Percentiles rank a stretch among this genome's conserved stretches.
These are phyloP conservation scores for Hypoxylon sp. DNA, from an alignment of 2,329 filamentous ascomycete species.

Conservation along the genomic window DNA sequence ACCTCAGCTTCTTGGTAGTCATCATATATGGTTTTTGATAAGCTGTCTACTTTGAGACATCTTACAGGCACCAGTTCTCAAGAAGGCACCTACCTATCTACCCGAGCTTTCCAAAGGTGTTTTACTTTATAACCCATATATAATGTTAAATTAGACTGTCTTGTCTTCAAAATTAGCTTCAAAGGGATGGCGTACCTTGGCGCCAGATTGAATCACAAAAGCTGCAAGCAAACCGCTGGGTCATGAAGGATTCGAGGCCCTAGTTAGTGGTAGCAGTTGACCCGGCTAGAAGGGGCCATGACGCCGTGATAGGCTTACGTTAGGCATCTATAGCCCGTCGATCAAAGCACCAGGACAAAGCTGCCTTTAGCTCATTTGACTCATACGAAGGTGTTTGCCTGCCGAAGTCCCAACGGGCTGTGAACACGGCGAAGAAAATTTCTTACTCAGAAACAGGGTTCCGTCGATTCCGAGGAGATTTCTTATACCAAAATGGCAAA, in stretches of 20 bases:
- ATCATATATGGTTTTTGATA: slow-evolving; percentile 12
- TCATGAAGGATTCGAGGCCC: slow-evolving; percentile 38
- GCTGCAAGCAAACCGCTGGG: slow-evolving; percentile 15
- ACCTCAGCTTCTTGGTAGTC: slow-evolving; percentile 1
- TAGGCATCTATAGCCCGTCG: slow-evolving; percentile 8
- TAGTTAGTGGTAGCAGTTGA: slow-evolving; percentile 27
- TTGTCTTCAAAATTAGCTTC: slow-evolving; percentile 2
- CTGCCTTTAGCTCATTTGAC: slow-evolving; percentile 6
- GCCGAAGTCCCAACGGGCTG: slow-evolving; percentile 10
- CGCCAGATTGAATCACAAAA: slow-evolving; percentile 20
- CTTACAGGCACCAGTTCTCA: neutral
- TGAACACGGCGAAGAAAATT: slow-evolving; percentile 1
- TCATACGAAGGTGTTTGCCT: slow-evolving; percentile 9
- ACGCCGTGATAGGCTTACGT: slow-evolving; percentile 25
- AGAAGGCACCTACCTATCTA: neutral
- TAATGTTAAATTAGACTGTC: neutral
- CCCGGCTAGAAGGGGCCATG: slow-evolving; percentile 13
- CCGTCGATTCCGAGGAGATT: neutral
- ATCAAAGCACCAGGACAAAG: slow-evolving; percentile 7
- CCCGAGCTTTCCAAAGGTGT: neutral
- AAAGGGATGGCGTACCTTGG: slow-evolving; percentile 15
- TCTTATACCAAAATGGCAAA: slow-evolving; percentile 18
- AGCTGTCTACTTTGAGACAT: slow-evolving; percentile 9
- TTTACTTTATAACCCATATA: neutral
- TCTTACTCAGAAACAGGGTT: neutral